Percentiles rank a stretch among this genome's conserved stretches.
These are phyloP conservation scores for Massospora cicadina DNA, from an alignment of 371 early-diverging fungal species.

Conservation along the genomic window DNA sequence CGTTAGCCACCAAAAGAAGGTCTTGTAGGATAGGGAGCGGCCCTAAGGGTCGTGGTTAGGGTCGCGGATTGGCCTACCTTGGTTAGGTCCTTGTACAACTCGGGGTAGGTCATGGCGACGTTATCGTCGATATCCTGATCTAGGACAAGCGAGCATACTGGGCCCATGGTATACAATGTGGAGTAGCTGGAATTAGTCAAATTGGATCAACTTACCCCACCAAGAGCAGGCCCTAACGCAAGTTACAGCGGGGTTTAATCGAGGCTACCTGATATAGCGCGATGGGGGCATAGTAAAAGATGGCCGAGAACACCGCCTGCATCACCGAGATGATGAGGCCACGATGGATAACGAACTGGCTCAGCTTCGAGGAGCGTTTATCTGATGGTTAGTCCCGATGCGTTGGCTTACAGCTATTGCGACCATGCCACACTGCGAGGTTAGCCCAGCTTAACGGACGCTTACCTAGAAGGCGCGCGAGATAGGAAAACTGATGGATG, in stretches of 20 bases:
- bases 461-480: slow-evolving; percentile 41
- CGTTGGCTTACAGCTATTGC: slow-evolving; percentile 70
- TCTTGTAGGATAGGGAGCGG: slow-evolving; percentile 71
- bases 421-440: slow-evolving; percentile 88
- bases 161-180: slow-evolving; percentile 93
- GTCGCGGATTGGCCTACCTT: slow-evolving; percentile 26
- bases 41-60: slow-evolving; percentile 26
- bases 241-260: slow-evolving; percentile 23
- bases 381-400: slow-evolving; percentile 14
- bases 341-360: slow-evolving; percentile 98
- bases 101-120: slow-evolving; percentile 87
- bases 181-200: background rate
- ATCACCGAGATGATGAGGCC: slow-evolving; percentile 95
- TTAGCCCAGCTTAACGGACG: slow-evolving; percentile 17
- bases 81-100: slow-evolving; percentile 92
- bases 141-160: slow-evolving; percentile 89
- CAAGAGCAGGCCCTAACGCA: slow-evolving; percentile 28
- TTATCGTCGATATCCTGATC: slow-evolving; percentile 86
- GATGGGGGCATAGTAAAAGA: slow-evolving; percentile 97
- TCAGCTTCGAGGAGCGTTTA: slow-evolving; percentile 81
- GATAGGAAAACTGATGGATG: slow-evolving; percentile 75
- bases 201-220: slow-evolving; percentile 32
- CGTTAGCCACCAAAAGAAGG: slow-evolving; percentile 89
- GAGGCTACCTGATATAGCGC: slow-evolving; percentile 66
- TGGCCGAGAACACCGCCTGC: slow-evolving; percentile 97